These are phyloP conservation scores for Podila verticillata DNA, from an alignment of 192 early-diverging fungal species.

Conservation along the genomic window DNA sequence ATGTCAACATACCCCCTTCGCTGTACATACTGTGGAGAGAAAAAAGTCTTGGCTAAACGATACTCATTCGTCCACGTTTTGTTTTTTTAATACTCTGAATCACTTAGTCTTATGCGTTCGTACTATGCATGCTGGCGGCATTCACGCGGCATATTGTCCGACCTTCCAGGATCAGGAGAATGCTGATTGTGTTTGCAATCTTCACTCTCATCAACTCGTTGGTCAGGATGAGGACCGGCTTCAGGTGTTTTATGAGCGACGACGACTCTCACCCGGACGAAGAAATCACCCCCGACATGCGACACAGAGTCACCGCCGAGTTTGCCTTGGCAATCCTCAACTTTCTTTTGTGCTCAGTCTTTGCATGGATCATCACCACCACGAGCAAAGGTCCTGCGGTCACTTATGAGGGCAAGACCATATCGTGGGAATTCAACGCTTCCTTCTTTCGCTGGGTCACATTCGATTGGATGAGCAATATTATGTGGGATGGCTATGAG, in stretches of 20 bases:
- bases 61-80: not conserved
- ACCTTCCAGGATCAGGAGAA: slow-evolving; percentile 45
- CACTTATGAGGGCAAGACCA: slow-evolving; percentile 30
- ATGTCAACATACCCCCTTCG: too few species aligned
- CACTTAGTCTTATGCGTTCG: slow-evolving; percentile 37
- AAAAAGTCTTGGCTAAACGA: slow-evolving; percentile 32
- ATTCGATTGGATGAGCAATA: slow-evolving; percentile 43
- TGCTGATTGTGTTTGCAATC: slow-evolving; percentile 35
- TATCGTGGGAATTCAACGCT: slow-evolving; percentile 34
- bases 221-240: slow-evolving; percentile 22
- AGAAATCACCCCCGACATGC: slow-evolving; percentile 8
- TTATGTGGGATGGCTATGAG: slow-evolving; percentile 42
- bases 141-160: slow-evolving; percentile 44
- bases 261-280: slow-evolving; percentile 2
- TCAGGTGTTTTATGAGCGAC: slow-evolving; percentile 1
- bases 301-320: slow-evolving; percentile 11
- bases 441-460: slow-evolving; percentile 48
- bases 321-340: slow-evolving; percentile 26
- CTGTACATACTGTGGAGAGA: not conserved
- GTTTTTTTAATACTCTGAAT: not conserved
- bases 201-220: slow-evolving; percentile 31
- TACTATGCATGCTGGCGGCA: slow-evolving; percentile 40
- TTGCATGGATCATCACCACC: slow-evolving; percentile 16
- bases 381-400: slow-evolving; percentile 35
- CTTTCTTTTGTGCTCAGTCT: slow-evolving; percentile 11